phyloP scores from a whole-genome alignment of 2,329 filamentous ascomycete genomes.

The Tolypocladium guangdongense region DNA sequence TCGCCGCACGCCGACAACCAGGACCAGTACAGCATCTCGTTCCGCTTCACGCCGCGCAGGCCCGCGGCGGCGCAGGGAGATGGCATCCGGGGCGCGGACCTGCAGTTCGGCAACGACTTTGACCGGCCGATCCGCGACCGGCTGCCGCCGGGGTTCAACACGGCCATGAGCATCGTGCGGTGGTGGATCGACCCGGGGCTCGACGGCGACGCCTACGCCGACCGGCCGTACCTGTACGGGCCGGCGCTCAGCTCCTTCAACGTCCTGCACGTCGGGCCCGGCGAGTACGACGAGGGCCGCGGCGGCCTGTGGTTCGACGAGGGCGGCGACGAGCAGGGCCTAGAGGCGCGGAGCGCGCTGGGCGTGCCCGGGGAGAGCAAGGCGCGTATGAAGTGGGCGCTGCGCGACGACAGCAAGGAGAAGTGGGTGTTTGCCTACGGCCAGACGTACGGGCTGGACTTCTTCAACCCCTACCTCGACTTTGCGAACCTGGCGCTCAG shows the following conservation, averaged over 20 bases:
- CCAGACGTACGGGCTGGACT: conserved; percentile 46
- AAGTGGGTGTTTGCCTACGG: conserved; percentile 45
- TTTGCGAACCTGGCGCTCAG: conserved; percentile 63
- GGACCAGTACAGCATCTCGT: conserved; percentile 78
- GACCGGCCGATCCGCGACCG: conserved; percentile 79
- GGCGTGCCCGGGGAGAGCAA: conserved; percentile 42
- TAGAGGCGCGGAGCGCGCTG: conserved; percentile 29
- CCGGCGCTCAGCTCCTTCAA: conserved; percentile 75
- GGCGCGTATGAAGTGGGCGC: conserved; percentile 49
- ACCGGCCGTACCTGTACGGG: conserved; percentile 78
- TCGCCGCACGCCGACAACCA: conserved; percentile 52
- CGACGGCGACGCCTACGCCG: conserved; percentile 81
- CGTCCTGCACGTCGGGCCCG: conserved; percentile 53
- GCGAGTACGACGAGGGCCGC: conserved; percentile 32
- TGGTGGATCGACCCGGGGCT: conserved; percentile 88
- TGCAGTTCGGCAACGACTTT: conserved; percentile 95
- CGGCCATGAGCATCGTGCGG: conserved; percentile 74
- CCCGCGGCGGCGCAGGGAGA: conserved; percentile 10
- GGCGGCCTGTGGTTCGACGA: conserved; percentile 51
- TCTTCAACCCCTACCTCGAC: conserved; percentile 88
- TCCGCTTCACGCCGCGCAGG: conserved; percentile 64
- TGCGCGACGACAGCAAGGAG: conserved; percentile 35
- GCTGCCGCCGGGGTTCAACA: conserved; percentile 75
- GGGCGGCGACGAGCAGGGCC: conserved; percentile 49
- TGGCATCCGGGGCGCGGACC: conserved; percentile 56